A percentile compares a stretch with the other conserved stretches of the same genome.
phyloP scores from a whole-genome alignment of 2,329 filamentous ascomycete species.

The Aspergillus sp. region DNA sequence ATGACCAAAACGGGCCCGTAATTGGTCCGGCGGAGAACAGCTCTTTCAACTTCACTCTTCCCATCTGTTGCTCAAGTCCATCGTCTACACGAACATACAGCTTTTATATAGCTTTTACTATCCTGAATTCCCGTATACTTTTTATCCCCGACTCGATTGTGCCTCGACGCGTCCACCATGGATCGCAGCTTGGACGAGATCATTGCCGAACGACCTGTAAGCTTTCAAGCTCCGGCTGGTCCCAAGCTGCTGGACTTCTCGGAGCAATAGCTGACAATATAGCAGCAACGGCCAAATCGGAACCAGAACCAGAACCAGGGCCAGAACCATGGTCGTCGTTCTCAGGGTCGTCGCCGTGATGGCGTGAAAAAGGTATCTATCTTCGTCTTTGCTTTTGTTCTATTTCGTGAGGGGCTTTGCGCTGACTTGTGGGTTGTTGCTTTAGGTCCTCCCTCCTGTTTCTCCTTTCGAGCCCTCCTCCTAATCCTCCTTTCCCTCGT shows the following conservation, averaged over 20 bases:
- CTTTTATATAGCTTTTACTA: too few species aligned
- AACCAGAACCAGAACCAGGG: slow-evolving; percentile 9
- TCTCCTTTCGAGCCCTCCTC: slow-evolving; percentile 27
- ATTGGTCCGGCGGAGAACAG: background rate
- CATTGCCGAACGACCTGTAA: slow-evolving; percentile 53
- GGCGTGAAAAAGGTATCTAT: slow-evolving; percentile 75
- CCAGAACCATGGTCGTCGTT: slow-evolving; percentile 28
- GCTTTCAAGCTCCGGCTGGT: background rate
- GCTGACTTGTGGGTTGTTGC: slow-evolving; percentile 7
- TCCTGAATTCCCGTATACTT: background rate
- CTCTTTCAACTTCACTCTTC: too few species aligned
- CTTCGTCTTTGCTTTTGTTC: slow-evolving; percentile 3
- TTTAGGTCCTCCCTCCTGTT: slow-evolving; percentile 40
- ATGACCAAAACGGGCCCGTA: background rate
- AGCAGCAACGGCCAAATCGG: slow-evolving; percentile 9
- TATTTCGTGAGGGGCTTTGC: slow-evolving; percentile 8
- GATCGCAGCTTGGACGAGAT: slow-evolving; percentile 59
- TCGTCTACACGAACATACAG: too few species aligned
- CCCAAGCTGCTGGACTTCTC: background rate
- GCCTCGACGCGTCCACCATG: slow-evolving; percentile 36
- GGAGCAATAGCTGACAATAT: slow-evolving; percentile 9
- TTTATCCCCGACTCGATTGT: slow-evolving; percentile 1
- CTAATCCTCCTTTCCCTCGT: background rate
- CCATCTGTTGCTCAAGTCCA: background rate
- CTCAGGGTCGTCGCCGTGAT: slow-evolving; percentile 58